Conservation (phyloP, 169 alveolate species). For the Cryptosporidium sp. region DNA sequence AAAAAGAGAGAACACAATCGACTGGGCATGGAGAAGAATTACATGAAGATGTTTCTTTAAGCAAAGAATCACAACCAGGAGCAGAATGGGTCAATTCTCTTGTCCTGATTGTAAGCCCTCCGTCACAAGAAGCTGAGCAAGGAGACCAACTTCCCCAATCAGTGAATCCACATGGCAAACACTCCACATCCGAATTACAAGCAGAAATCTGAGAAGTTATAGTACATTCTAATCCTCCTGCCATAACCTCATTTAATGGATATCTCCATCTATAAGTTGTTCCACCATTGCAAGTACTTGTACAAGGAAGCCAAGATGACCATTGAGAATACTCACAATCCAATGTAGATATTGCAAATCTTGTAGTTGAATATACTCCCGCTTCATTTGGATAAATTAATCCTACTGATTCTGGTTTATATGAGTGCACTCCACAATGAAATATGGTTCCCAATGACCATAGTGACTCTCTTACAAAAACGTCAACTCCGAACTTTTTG, state of each 20-base stretch:
- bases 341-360: slow-evolving; percentile 57
- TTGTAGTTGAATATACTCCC: slow-evolving; percentile 37
- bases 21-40: slow-evolving; percentile 62
- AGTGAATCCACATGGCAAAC: slow-evolving; percentile 37
- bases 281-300: slow-evolving; percentile 65
- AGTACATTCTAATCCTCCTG: slow-evolving; percentile 74
- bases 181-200: slow-evolving; percentile 56
- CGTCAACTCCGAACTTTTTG: slow-evolving; percentile 43
- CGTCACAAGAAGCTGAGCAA: slow-evolving; percentile 68
- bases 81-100: slow-evolving; percentile 29
- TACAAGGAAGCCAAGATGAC: slow-evolving; percentile 74
- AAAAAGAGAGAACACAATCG: slow-evolving; percentile 31
- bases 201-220: slow-evolving; percentile 43
- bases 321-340: slow-evolving; percentile 71
- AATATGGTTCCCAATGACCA: slow-evolving; percentile 56
- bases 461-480: slow-evolving; percentile 60
- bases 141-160: slow-evolving; percentile 64
- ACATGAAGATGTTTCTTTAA: slow-evolving; percentile 29
- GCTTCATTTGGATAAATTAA: slow-evolving; percentile 33
- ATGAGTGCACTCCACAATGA: slow-evolving; percentile 43
- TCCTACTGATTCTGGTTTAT: slow-evolving; percentile 22
- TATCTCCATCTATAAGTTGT: slow-evolving; percentile 74
- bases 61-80: slow-evolving; percentile 43
- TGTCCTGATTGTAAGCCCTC: slow-evolving; percentile 55
- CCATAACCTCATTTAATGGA: slow-evolving; percentile 73